Evolutionary conservation across 345 rosid genomes (phyloP), one percentile per base, ranked within the genome.

Genomic region (Streptanthus diversifolius): DNA sequence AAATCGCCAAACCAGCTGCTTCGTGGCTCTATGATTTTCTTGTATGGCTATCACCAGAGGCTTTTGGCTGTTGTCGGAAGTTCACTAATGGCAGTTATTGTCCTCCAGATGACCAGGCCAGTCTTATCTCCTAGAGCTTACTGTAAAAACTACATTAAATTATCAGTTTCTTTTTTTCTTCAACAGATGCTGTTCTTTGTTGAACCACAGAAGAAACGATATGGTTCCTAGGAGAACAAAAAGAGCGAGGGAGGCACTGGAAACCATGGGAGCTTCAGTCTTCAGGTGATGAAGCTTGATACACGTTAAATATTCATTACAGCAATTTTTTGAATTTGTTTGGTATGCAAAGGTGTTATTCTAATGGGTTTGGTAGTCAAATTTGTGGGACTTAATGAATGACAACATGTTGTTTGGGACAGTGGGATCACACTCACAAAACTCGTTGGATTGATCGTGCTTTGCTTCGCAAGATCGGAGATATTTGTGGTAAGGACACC

Each of bases 1-100:
- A 89, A 80, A 93, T 93, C 73, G 98, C 98, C 30, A 93, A 88
- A 78, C 98, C 98, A 67, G 98, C 98, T 44, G 98, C 98, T 65
- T 93, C 98, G 33, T 93, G 98, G 98, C 93, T 91, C 45, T 96
- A 91, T 80, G 97, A 91, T 75, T 88, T 91, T 83, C 89, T 91
- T 66, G 96, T 89, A 69, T 91, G 97, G 97, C 64, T 88, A 76
- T 89, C 96, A 53, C 97, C 97, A 22, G 96, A 91, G 75, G 97
- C 97, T 77, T 91, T 89, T 77, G 97, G 97, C 70, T 91, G 97
- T 77, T 91, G 97, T 70, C 80, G 97, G 77, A 88, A 91, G 78
- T 91, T 89, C 80, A 79, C 82, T 33, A 86, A 91, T 76, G 89
- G 82, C 36, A 86, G 81, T 64, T 93, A 85, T 71, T 93, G 98